Percentiles rank a stretch among this genome's conserved stretches.
These are phyloP conservation scores for Lithocarpus polystachyus DNA, from an alignment of 306 rosid genomes.

Conservation along the genomic window DNA sequence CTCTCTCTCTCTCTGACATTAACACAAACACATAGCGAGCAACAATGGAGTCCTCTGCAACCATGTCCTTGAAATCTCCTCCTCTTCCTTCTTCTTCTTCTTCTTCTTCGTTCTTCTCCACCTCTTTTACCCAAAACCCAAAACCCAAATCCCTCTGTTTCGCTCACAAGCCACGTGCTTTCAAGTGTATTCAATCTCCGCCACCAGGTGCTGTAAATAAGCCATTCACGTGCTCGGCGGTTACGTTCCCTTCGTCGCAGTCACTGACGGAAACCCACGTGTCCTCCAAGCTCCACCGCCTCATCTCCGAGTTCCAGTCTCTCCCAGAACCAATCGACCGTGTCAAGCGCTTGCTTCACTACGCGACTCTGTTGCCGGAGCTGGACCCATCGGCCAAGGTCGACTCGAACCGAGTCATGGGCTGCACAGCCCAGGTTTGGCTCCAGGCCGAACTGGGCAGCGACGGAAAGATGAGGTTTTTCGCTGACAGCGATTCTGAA, in stretches of 20 bases:
- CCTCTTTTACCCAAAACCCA: conserved; percentile 18
- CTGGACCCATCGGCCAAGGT: conserved; percentile 43
- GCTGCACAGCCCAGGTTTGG: conserved; percentile 95
- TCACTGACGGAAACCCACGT: conserved; percentile 23
- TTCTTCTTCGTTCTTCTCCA: conserved; percentile 31
- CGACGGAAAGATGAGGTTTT: conserved; percentile 62
- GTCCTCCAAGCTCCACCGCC: conserved; percentile 45
- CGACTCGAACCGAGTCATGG: conserved; percentile 87
- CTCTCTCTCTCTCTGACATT: background rate
- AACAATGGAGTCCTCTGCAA: conserved; percentile 38
- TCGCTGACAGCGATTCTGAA: conserved; percentile 91
- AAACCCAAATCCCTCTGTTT: background rate
- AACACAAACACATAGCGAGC: background rate
- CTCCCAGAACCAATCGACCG: conserved; percentile 65
- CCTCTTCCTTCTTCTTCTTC: conserved; percentile 29
- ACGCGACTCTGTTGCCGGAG: conserved; percentile 40
- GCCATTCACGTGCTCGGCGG: conserved; percentile 46
- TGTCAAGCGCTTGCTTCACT: conserved; percentile 53
- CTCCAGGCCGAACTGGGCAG: conserved; percentile 48
- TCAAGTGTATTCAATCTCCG: conserved; percentile 38
- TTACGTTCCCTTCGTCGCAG: conserved; percentile 33
- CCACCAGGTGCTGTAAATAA: conserved; percentile 8
- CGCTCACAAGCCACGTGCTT: conserved; percentile 8
- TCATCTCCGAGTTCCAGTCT: conserved; percentile 52
- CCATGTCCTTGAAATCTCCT: conserved; percentile 43